phyloP scores from a whole-genome alignment of 1,139 yeast species.

The Zygosaccharomyces pseudobailii region DNA sequence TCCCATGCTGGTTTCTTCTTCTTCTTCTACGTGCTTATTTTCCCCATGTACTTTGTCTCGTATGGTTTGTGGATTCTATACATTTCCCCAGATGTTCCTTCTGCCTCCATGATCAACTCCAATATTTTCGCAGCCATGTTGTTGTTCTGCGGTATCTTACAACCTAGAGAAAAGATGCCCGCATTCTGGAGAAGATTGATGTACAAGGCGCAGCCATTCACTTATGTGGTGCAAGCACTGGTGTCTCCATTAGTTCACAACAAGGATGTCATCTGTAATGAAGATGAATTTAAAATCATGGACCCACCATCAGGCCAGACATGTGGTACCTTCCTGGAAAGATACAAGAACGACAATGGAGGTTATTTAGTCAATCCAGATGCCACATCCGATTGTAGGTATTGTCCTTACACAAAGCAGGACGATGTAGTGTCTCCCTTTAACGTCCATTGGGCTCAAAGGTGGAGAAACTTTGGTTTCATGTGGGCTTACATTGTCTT shows the following conservation, averaged over 20 bases:
- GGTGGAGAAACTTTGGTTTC: conserved; percentile 61
- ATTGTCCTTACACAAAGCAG: conserved; percentile 43
- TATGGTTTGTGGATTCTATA: conserved; percentile 50
- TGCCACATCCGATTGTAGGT: conserved; percentile 42
- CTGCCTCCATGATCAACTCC: conserved; percentile 45
- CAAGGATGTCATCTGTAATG: conserved; percentile 41
- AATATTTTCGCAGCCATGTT: conserved; percentile 43
- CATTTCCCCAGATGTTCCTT: conserved; percentile 46
- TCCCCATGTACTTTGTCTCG: conserved; percentile 43
- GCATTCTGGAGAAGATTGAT: conserved; percentile 53
- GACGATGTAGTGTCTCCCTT: conserved; percentile 41
- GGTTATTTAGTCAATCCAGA: conserved; percentile 44
- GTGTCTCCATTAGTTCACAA: conserved; percentile 44
- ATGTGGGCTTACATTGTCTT: conserved; percentile 46
- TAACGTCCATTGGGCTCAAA: conserved; percentile 40
- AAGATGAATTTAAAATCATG: conserved; percentile 43
- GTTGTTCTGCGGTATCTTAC: conserved; percentile 58
- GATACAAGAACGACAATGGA: conserved; percentile 37
- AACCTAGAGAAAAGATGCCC: conserved; percentile 45
- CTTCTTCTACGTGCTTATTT: conserved; percentile 40
- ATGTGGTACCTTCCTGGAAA: conserved; percentile 41
- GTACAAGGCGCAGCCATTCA: conserved; percentile 52
- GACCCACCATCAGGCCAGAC: conserved; percentile 48
- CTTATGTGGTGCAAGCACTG: conserved; percentile 48
- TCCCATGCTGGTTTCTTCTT: conserved; percentile 42